phyloP scores from a whole-genome alignment of 2,329 filamentous ascomycete species.

The Ilyonectria mors-panacis region DNA sequence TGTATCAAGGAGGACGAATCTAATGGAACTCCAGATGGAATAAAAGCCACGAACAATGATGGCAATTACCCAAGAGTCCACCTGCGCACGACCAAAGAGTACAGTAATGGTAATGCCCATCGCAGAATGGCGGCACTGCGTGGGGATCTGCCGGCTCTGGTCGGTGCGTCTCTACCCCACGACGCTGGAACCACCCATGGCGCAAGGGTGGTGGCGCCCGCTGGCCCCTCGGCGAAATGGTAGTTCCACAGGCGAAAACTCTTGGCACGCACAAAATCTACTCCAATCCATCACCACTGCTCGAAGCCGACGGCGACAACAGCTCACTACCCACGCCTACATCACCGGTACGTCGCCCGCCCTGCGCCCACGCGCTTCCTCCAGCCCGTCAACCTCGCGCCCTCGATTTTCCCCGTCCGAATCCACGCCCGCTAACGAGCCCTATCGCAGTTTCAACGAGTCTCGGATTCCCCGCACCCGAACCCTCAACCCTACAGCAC shows the following conservation, averaged over 20 bases:
- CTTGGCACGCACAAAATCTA: slow-evolving; percentile 64
- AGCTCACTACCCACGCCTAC: slow-evolving; percentile 53
- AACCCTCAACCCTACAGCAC: slow-evolving; percentile 48
- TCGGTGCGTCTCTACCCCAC: slow-evolving; percentile 42
- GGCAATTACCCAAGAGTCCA: neutral
- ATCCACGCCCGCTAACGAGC: slow-evolving; percentile 47
- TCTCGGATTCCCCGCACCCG: slow-evolving; percentile 50
- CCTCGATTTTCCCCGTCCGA: slow-evolving; percentile 41
- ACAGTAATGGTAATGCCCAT: neutral
- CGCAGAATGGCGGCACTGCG: neutral
- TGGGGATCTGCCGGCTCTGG: slow-evolving; percentile 20
- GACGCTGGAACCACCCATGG: slow-evolving; percentile 40
- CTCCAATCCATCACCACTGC: slow-evolving; percentile 55
- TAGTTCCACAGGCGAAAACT: slow-evolving; percentile 60
- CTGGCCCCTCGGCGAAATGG: slow-evolving; percentile 53
- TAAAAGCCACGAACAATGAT: neutral
- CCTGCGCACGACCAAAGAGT: neutral
- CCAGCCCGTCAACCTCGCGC: slow-evolving; percentile 25
- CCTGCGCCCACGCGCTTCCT: slow-evolving; percentile 37
- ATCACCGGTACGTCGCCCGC: slow-evolving; percentile 53
- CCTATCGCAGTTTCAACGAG: slow-evolving; percentile 48
- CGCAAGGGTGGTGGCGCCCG: slow-evolving; percentile 36
- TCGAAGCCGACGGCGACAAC: slow-evolving; percentile 55
- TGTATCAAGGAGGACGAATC: neutral
- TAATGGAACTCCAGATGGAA: neutral